Evolutionary conservation across 1,139 yeast species (phyloP).

Genomic region (Diutina siamensis): DNA sequence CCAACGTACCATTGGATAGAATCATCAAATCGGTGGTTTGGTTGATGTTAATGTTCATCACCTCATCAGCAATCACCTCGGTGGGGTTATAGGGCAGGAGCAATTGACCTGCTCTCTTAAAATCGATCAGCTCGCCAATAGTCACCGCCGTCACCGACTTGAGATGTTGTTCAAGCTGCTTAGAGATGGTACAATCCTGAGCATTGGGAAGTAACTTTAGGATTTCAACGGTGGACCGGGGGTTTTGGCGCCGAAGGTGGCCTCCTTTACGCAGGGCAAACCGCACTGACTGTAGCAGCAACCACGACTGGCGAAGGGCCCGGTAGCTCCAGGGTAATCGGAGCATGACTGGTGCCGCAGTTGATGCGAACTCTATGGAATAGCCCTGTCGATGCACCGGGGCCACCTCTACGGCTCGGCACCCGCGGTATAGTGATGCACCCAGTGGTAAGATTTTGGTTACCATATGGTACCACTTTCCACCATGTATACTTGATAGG

Average conservation of each 20-base stretch:
- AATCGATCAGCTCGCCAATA: slow-evolving; percentile 56
- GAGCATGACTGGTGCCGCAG: background rate
- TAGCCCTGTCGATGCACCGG: no score
- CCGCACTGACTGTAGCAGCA: background rate
- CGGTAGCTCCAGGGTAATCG: background rate
- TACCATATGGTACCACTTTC: no score
- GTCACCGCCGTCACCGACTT: slow-evolving; percentile 47
- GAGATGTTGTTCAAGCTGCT: slow-evolving; percentile 19
- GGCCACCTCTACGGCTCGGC: no score
- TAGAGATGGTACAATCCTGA: slow-evolving; percentile 13
- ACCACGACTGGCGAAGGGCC: no score
- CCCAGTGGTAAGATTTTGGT: no score
- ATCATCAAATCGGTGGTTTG: slow-evolving; percentile 24
- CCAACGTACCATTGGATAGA: slow-evolving; percentile 61
- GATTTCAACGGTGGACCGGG: background rate
- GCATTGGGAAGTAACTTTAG: slow-evolving; percentile 15
- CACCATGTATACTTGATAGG: no score
- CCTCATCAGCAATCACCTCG: slow-evolving; percentile 23
- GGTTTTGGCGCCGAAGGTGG: background rate
- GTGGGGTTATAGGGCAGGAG: slow-evolving; percentile 12
- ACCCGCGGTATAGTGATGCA: no score
- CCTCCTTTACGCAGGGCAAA: background rate
- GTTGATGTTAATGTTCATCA: slow-evolving; percentile 1
- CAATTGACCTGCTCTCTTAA: slow-evolving; percentile 25
- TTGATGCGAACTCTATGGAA: no score